A percentile compares a stretch with the other conserved stretches of the same genome.
These are phyloP conservation scores for Orbilia brochopaga DNA, from an alignment of 2,329 filamentous ascomycete genomes.

Conservation along the genomic window DNA sequence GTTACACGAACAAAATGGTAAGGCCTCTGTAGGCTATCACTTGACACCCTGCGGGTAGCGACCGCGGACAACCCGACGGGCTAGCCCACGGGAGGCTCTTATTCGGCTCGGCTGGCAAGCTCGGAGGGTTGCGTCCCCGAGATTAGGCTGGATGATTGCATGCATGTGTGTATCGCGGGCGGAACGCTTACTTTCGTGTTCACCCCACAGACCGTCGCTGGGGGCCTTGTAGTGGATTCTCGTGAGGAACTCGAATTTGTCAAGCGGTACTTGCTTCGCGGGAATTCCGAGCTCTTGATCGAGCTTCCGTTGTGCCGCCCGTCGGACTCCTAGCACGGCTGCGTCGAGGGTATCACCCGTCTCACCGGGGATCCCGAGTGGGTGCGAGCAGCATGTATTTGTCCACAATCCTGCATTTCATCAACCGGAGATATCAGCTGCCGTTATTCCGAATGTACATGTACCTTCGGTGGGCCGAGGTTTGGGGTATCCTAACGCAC, in stretches of 20 bases:
- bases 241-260: slow-evolving; percentile 91
- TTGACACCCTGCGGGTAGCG: no score
- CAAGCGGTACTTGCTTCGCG: slow-evolving; percentile 82
- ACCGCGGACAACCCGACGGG: no score
- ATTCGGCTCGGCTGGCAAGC: no score
- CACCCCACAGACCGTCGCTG: slow-evolving; percentile 96
- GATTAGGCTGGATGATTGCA: no score
- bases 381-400: slow-evolving; percentile 99
- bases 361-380: slow-evolving; percentile 87
- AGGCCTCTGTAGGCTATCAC: no score
- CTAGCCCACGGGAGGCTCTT: no score
- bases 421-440: slow-evolving; percentile 4
- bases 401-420: slow-evolving; percentile 83
- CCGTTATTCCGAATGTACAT: background rate
- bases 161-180: background rate
- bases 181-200: slow-evolving; percentile 85
- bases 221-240: slow-evolving; percentile 98
- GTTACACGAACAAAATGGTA: slow-evolving; percentile 1
- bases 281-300: slow-evolving; percentile 95
- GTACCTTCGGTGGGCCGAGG: no score
- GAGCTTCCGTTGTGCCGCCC: slow-evolving; percentile 89
- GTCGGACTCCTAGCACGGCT: slow-evolving; percentile 83
- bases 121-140: no score
- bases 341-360: slow-evolving; percentile 81
- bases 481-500: slow-evolving; percentile 28